Conservation (phyloP, 129 eudicot species). For the Rutidosis leptorrhynchoides region DNA sequence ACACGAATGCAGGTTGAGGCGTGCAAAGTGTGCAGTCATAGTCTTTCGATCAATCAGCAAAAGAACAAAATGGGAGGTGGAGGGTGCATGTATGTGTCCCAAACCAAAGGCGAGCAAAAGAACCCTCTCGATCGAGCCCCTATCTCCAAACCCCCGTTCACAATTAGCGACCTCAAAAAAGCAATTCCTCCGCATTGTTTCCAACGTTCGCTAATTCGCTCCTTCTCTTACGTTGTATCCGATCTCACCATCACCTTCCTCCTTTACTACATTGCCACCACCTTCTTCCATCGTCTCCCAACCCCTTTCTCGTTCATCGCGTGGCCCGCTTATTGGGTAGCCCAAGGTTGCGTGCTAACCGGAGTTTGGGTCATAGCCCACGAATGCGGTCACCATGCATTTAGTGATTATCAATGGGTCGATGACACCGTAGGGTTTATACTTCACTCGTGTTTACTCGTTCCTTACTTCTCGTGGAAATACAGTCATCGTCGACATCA, state of each 20-base stretch:
- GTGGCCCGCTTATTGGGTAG: slow-evolving; percentile 50
- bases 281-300: slow-evolving; percentile 50
- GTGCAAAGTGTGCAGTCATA: background rate
- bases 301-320: slow-evolving; percentile 39
- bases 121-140: slow-evolving; percentile 45
- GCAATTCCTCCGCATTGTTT: slow-evolving; percentile 71
- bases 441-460: slow-evolving; percentile 52
- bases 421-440: slow-evolving; percentile 63
- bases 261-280: slow-evolving; percentile 48
- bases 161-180: slow-evolving; percentile 54
- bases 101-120: slow-evolving; percentile 29
- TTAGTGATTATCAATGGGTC: slow-evolving; percentile 65
- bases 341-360: slow-evolving; percentile 53
- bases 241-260: slow-evolving; percentile 44
- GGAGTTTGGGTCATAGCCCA: slow-evolving; percentile 75
- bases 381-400: slow-evolving; percentile 71
- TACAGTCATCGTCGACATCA: slow-evolving; percentile 67
- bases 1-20: background rate
- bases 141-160: slow-evolving; percentile 45
- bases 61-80: slow-evolving; percentile 59
- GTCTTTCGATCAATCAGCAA: background rate
- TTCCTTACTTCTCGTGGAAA: slow-evolving; percentile 66
- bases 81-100: slow-evolving; percentile 47
- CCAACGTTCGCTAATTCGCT: slow-evolving; percentile 47
- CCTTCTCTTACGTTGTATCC: slow-evolving; percentile 55